Evolutionary conservation across 768 basidiomycete genomes (phyloP), one percentile per base, ranked within the genome.

Genomic region (Gelatoporia subvermispora): DNA sequence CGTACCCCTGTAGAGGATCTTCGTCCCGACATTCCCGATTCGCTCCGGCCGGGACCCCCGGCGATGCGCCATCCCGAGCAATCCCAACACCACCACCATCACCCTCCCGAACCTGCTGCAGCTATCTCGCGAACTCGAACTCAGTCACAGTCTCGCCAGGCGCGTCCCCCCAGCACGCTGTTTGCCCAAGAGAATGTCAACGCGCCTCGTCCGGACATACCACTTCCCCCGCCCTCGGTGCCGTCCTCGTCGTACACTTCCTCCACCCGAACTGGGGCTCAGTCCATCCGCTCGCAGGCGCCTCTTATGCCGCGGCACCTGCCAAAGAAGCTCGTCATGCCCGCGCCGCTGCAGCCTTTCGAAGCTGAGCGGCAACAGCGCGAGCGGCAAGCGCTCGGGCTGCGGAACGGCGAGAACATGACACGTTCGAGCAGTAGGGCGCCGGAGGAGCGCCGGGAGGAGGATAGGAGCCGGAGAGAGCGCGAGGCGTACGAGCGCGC

Each of bases 301-400:
- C 42, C 45, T 31, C 58, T 60, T 17, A 44, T 49, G 13, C 63
- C 65, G 20, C 54, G 56, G 4, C 68, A 81, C 62, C 57, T 81
- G 37, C 86, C 86, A 3, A 84, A 77, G 61, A 76, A 71, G 41
- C 77, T 88, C 22, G 79, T 88, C 37, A 88, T 88, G 86, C 86
- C 86, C 40, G 65, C 81, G 3, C 86, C 82, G 15, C 72, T 88
- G 35, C 79, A 81, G 58, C 65, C 53, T 22, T 42, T 31, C 47
- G 57, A 49, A 31, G 45, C 43, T 10, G 51, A 35, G 34, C 49
- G 48, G 21, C 41, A 42, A 37, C 36, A 43, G 11, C 17, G 28
- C 11, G 45, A 24, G 20, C 49, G 37, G 38, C 48, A 49, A 21
- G 42, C 40, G 35, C 40, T 36, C 31, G 3, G 17, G 18, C 46